Evolutionary conservation across 75 land plant species (phyloP), one percentile per base, ranked within the genome.

Genomic region (Picea glauca): DNA sequence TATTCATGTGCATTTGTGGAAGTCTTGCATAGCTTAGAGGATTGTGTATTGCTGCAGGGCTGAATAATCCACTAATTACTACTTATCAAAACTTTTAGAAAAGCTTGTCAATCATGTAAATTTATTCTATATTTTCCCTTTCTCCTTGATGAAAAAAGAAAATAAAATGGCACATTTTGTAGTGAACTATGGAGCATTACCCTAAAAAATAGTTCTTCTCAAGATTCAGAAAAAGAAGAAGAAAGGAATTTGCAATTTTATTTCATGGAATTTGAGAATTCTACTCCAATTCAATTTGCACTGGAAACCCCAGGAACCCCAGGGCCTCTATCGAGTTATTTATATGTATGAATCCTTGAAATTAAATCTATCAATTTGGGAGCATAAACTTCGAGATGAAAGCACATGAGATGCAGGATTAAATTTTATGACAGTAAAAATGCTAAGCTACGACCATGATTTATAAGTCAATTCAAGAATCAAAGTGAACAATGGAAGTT

Each of bases 271-370:
- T 73, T 43, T 74, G 60, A 23, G 2, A 6, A 65, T 72, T 58
- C 9, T 13, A 66, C 74, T 38, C 32, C 67, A 11, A 56, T 58
- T 20, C 74, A 60, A 26, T 79, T 86, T 73, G 77, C 86, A 17
- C 87, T 88, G 72, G 80, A 82, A 62, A 85, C 93, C 18, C 91
- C 93, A 5, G 91, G 88, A 33, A 88, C 93, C 35, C 90, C 88
- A 58, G 83, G 82, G 54, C 76, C 84, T 38, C 88, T n/a, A n/a
- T n/a, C n/a, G n/a, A n/a, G n/a, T n/a, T n/a, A n/a, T n/a, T n/a
- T n/a, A n/a, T n/a, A n/a, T n/a, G n/a, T n/a, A n/a, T n/a, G n/a
- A n/a, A n/a, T n/a, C n/a, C n/a, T n/a, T n/a, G n/a, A n/a, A n/a
- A n/a, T n/a, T n/a, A n/a, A n/a, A n/a, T n/a, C n/a, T n/a, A n/a